Base-by-base conservation (phyloP, 2,329 filamentous ascomycete species). In the Corinectria fuckeliana region DNA sequence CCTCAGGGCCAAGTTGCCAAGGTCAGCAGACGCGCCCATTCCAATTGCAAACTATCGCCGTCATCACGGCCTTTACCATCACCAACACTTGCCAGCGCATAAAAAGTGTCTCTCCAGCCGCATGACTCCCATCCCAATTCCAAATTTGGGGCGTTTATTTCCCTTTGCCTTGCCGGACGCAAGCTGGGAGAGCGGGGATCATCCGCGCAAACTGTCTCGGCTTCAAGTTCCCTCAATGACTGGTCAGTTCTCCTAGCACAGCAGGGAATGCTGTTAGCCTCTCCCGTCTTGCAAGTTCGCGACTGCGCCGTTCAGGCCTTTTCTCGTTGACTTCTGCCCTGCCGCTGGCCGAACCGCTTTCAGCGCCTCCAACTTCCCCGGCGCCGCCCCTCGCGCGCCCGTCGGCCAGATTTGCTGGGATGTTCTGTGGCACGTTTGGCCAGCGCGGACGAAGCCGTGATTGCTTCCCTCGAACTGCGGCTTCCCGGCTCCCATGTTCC, bases 71-170 rank as follows among this genome's bases (percentile, higher is more conserved):
- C 42, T 54, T 50, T 30, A 47, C 50, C 50, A 50, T n/a, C n/a
- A n/a, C n/a, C n/a, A 45, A 60, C 56, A 58, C 63, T 62, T 69
- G 67, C 63, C 67, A 69, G 56, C 67, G 67, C 67, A 69, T 68
- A 65, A 69, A 68, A n/a, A 68, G 65, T 58, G 30, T 61, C 57
- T 61, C 38, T 58, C 49, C 63, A 63, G 42, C 63, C 67, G 60
- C 64, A 68, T 69, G 67, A 69, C 67, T 65, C 34, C 61, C 25
- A 26, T n/a, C 41, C 47, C 23, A 50, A 52, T 36, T 63, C 60
- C 60, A 63, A 59, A 48, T 60, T 55, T 66, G 57, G 49, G 47
- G 16, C 56, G 45, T 59, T 63, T 63, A 47, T 44, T 64, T 63
- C 53, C n/a, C 57, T 61, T 58, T 67, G 49, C 58, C 58, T 57